Evolutionary conservation across 169 alveolate genomes (phyloP).

Genomic region (Cyclospora cayetanensis): DNA sequence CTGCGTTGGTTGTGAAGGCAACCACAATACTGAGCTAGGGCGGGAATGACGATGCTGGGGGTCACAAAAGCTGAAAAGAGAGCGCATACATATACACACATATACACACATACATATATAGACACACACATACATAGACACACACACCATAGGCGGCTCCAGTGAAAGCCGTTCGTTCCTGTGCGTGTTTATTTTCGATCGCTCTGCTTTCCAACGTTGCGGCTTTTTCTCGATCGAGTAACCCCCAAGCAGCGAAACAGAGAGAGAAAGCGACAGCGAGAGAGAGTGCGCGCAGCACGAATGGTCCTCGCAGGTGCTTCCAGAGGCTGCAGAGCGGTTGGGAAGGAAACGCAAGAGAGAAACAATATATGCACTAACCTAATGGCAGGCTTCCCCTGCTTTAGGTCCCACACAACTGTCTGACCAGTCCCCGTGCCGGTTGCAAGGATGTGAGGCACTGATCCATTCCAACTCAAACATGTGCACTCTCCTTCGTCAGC

Average conservation of each 20-base stretch:
- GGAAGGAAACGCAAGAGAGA: background rate
- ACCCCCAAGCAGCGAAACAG: background rate
- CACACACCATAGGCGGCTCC: background rate
- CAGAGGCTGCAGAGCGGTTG: background rate
- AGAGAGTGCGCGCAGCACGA: background rate
- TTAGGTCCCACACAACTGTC: constrained; percentile 79
- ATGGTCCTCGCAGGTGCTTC: background rate
- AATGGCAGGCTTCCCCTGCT: constrained; percentile 76
- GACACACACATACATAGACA: background rate
- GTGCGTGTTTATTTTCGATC: background rate
- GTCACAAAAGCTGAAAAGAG: constrained; percentile 75
- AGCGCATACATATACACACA: background rate
- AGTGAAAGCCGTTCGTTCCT: background rate
- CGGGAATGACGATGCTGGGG: constrained; percentile 79
- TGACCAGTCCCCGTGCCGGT: constrained; percentile 75
- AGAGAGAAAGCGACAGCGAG: background rate
- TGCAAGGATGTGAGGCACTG: constrained; percentile 78
- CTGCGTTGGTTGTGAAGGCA: constrained; percentile 78
- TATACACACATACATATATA: too few relatives aligned
- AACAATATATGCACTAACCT: constrained; percentile 30
- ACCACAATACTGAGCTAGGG: constrained; percentile 77
- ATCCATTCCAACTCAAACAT: constrained; percentile 76
- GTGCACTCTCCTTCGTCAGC: constrained; percentile 71
- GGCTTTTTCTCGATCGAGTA: too few relatives aligned
- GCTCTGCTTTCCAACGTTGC: too few relatives aligned